Percentiles rank a stretch among this genome's conserved stretches.
phyloP scores from a whole-genome alignment of 2,329 filamentous ascomycete species.

The Aureobasidium uvarum region DNA sequence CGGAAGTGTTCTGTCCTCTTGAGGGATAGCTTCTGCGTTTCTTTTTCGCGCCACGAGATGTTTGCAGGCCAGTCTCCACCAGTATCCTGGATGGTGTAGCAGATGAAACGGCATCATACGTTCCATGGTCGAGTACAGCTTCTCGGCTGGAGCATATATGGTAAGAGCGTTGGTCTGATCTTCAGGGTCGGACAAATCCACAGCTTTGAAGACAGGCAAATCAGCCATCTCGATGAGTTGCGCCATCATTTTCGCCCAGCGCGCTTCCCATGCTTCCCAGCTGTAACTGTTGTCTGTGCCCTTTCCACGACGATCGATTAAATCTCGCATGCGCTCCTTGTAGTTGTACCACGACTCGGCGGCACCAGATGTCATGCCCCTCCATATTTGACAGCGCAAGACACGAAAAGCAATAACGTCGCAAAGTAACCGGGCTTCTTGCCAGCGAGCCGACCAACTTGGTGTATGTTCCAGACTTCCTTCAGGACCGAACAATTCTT shows the following conservation, averaged over 20 bases:
- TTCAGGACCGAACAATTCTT: slow-evolving; percentile 75
- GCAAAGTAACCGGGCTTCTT: slow-evolving; percentile 84
- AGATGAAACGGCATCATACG: slow-evolving; percentile 57
- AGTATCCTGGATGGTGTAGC: slow-evolving; percentile 63
- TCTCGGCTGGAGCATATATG: slow-evolving; percentile 53
- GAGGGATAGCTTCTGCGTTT: slow-evolving; percentile 56
- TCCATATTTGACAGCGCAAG: slow-evolving; percentile 79
- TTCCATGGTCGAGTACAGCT: slow-evolving; percentile 50
- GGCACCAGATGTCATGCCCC: slow-evolving; percentile 72
- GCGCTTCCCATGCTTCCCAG: slow-evolving; percentile 90
- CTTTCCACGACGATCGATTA: slow-evolving; percentile 78
- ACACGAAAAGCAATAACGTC: slow-evolving; percentile 79
- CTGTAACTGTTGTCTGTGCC: slow-evolving; percentile 80
- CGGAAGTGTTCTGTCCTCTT: slow-evolving; percentile 57
- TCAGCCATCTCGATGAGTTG: slow-evolving; percentile 56
- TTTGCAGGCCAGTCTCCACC: slow-evolving; percentile 55
- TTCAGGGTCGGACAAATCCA: slow-evolving; percentile 29
- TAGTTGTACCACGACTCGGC: slow-evolving; percentile 79
- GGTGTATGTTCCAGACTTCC: slow-evolving; percentile 80
- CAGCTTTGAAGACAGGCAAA: slow-evolving; percentile 45
- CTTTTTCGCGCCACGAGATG: slow-evolving; percentile 52
- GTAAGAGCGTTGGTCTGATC: slow-evolving; percentile 23
- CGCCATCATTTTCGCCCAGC: slow-evolving; percentile 64
- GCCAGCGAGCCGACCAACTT: slow-evolving; percentile 86
- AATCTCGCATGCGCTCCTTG: slow-evolving; percentile 67